These are phyloP conservation scores for Syncephalis plumigaleata DNA, from an alignment of 371 early-diverging fungal genomes.

Conservation along the genomic window DNA sequence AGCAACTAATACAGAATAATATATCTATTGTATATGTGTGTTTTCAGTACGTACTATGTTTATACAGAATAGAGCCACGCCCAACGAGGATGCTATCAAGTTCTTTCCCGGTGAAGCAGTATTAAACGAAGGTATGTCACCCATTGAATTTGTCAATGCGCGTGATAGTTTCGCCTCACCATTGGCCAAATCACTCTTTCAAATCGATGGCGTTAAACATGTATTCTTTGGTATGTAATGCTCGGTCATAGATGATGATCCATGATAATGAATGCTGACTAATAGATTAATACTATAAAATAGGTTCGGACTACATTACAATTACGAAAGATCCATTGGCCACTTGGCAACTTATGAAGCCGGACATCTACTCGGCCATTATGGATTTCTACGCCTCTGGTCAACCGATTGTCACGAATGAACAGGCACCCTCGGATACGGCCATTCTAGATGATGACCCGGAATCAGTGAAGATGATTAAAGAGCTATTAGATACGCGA, in stretches of 20 bases:
- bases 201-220: slow-evolving; percentile 72
- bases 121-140: slow-evolving; percentile 28
- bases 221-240: slow-evolving; percentile 49
- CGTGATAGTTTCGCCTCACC: slow-evolving; percentile 70
- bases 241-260: too few relatives aligned
- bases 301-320: slow-evolving; percentile 82
- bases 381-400: slow-evolving; percentile 89
- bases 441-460: slow-evolving; percentile 60
- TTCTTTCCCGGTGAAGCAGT: slow-evolving; percentile 80
- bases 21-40: too few relatives aligned
- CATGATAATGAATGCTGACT: too few relatives aligned
- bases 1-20: too few relatives aligned
- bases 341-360: slow-evolving; percentile 90
- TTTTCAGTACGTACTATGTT: slow-evolving; percentile 79
- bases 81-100: slow-evolving; percentile 83
- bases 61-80: slow-evolving; percentile 88
- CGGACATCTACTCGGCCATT: slow-evolving; percentile 83
- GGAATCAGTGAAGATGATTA: slow-evolving; percentile 91
- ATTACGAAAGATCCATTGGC: slow-evolving; percentile 68
- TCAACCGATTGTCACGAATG: slow-evolving; percentile 40
- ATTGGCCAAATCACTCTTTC: slow-evolving; percentile 72
- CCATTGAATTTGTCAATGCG: slow-evolving; percentile 60
- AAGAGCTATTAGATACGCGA: slow-evolving; percentile 86
- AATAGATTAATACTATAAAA: too few relatives aligned
- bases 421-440: slow-evolving; percentile 42